phyloP scores from a whole-genome alignment of 257 asterid species.

The Galeopsis tetrahit region DNA sequence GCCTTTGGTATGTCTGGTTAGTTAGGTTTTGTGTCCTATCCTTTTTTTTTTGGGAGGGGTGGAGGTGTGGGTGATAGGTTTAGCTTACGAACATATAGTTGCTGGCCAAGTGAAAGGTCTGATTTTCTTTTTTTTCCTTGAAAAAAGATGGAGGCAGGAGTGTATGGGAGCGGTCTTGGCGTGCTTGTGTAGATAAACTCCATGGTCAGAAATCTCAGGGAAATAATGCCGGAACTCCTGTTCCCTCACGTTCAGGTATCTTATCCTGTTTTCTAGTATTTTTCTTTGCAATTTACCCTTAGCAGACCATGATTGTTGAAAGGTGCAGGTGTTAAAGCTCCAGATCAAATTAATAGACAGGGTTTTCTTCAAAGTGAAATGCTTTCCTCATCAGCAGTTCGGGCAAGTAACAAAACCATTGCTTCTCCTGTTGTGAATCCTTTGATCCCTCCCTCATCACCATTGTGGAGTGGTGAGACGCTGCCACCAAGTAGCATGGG shows the following conservation, averaged over 20 bases:
- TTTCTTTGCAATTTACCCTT: slow-evolving; percentile 27
- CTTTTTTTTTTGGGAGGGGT: not conserved
- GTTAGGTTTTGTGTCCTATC: slow-evolving; percentile 30
- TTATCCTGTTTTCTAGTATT: slow-evolving; percentile 26
- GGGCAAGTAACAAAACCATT: slow-evolving; percentile 58
- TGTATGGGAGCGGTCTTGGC: slow-evolving; percentile 92
- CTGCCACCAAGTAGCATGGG: slow-evolving; percentile 54
- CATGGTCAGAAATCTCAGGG: slow-evolving; percentile 58
- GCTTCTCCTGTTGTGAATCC: slow-evolving; percentile 65
- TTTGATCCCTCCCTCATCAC: slow-evolving; percentile 76
- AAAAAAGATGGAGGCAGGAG: slow-evolving; percentile 79
- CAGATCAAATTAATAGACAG: slow-evolving; percentile 57
- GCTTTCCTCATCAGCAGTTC: slow-evolving; percentile 50
- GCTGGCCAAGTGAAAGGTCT: slow-evolving; percentile 24
- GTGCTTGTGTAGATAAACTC: slow-evolving; percentile 71
- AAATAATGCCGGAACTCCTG: slow-evolving; percentile 59
- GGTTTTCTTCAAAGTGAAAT: slow-evolving; percentile 58
- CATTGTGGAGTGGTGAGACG: slow-evolving; percentile 82
- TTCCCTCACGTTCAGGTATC: slow-evolving; percentile 69
- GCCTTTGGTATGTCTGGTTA: slow-evolving; percentile 79
- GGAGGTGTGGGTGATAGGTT: slow-evolving; percentile 8
- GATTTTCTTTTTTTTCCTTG: not conserved
- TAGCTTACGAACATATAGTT: slow-evolving; percentile 19
- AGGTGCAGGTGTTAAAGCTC: slow-evolving; percentile 64
- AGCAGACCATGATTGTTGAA: slow-evolving; percentile 32